phyloP scores from a whole-genome alignment of 2,329 filamentous ascomycete genomes.

The Fusarium sp. region DNA sequence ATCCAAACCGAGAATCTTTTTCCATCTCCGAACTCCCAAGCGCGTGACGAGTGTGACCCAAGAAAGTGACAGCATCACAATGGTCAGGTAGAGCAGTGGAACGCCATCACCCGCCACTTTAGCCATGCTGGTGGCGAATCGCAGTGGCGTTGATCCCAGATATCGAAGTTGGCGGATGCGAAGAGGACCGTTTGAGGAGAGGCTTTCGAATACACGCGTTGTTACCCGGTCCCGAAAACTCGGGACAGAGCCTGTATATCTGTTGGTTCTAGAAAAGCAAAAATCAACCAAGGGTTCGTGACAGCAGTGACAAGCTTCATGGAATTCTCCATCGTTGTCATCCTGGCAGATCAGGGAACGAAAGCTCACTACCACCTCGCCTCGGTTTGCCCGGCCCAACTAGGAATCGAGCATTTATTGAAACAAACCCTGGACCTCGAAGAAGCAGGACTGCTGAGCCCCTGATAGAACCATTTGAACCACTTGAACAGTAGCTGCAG shows the following conservation, averaged over 20 bases:
- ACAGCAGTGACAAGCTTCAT: background rate
- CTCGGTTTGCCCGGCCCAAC: background rate
- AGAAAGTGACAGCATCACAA: constrained; percentile 28
- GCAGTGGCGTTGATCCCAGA: background rate
- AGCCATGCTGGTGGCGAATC: constrained; percentile 14
- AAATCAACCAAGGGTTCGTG: background rate
- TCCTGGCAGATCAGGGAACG: background rate
- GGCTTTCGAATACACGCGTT: background rate
- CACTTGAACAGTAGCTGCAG: background rate
- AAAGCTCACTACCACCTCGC: background rate
- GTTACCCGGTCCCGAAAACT: background rate
- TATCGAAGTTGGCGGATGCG: background rate
- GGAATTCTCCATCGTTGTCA: background rate
- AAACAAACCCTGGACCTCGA: background rate
- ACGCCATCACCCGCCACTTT: constrained; percentile 28
- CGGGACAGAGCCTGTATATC: background rate
- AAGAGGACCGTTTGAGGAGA: background rate
- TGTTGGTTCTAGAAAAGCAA: background rate
- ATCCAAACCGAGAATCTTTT: constrained; percentile 31
- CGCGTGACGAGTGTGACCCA: constrained; percentile 20
- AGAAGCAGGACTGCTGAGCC: background rate
- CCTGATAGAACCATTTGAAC: background rate
- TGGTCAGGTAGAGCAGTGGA: constrained; percentile 28
- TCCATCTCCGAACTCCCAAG: constrained; percentile 29
- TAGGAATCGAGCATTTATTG: background rate